Evolutionary conservation across 805 yeast genomes (phyloP), one percentile per base, ranked within the genome.

Genomic region (Alloascoidea africana): DNA sequence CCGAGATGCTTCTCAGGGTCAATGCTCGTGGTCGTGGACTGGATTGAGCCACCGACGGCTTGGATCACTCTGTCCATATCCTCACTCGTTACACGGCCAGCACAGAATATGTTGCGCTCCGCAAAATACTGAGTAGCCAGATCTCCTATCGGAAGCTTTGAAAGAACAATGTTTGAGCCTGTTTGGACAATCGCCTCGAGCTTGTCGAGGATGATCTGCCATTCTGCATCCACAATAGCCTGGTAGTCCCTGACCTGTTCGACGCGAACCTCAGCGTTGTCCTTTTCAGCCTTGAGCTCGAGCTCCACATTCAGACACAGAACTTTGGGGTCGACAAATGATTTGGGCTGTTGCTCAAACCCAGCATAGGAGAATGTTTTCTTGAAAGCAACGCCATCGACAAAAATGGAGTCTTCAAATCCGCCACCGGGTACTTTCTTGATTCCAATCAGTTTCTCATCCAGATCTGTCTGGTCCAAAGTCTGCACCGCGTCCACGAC

Each of bases 111-210:
- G 54, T 82, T 73, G 55, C 97, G 70, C 59, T 91, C 98, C 27
- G 98, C 98, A 59, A 91, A 91, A 60, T 70, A 91, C 62, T 91
- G 98, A 5, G 98, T 91, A n/a, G 98, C 98, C 55, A 91, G 69
- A 60, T 91, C 98, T 45, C 98, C 98, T 54, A 91, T 91, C 39
- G 98, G 98, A 50, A 91, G 67, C 56, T 86, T 86, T 14, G 96
- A 87, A 43, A 91, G 70, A 33, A 91, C 95, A 40, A 91, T 84
- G 53, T 84, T 77, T 23, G 96, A 96, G 17, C 97, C 97, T 2
- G 94, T 69, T 17, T 66, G 68, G 48, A 74, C 78, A 46, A 91
- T 80, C 38, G 84, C 78, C 51, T 83, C 80, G 47, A 91, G 70
- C 61, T 91, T 91, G 53, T 79, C 71, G 50, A 82, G 68, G 46